phyloP scores from a whole-genome alignment of 371 early-diverging fungal species.

The Mortierella sp. region DNA sequence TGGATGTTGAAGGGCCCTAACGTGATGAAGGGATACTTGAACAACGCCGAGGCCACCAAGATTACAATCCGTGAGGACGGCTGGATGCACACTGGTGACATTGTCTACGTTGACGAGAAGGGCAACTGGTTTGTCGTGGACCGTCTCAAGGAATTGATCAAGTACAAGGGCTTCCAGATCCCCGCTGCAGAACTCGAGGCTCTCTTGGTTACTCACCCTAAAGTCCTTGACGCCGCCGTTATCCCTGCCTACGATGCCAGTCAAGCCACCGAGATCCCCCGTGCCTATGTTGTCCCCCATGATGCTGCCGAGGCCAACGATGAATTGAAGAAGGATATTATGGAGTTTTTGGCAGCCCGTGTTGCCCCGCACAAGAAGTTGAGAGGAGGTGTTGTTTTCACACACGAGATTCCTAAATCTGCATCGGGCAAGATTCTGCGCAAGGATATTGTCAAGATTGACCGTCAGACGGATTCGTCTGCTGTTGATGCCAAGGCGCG shows the following conservation, averaged over 20 bases:
- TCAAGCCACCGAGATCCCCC: slow-evolving; percentile 85
- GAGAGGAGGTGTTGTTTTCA: slow-evolving; percentile 84
- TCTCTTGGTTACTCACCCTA: slow-evolving; percentile 76
- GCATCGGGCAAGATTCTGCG: slow-evolving; percentile 87
- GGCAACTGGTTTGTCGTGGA: slow-evolving; percentile 76
- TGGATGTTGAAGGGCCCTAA: slow-evolving; percentile 88
- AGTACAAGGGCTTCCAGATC: slow-evolving; percentile 86
- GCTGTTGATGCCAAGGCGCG: slow-evolving; percentile 14
- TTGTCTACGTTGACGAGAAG: slow-evolving; percentile 74
- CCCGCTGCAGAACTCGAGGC: slow-evolving; percentile 92
- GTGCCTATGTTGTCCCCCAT: slow-evolving; percentile 81
- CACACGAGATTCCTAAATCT: slow-evolving; percentile 82
- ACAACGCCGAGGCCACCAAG: slow-evolving; percentile 77
- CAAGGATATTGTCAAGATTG: slow-evolving; percentile 64
- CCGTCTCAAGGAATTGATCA: slow-evolving; percentile 85
- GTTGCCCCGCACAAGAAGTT: slow-evolving; percentile 84
- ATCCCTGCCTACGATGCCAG: slow-evolving; percentile 73
- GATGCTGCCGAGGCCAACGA: slow-evolving; percentile 47
- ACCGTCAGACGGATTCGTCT: slow-evolving; percentile 38
- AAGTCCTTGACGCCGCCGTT: slow-evolving; percentile 84
- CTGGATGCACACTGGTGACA: slow-evolving; percentile 90
- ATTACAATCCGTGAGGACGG: slow-evolving; percentile 75
- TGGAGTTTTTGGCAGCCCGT: slow-evolving; percentile 69
- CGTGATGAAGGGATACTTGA: slow-evolving; percentile 84
- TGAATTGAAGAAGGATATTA: slow-evolving; percentile 65